These are phyloP conservation scores for Ilyonectria robusta DNA, from an alignment of 2,329 filamentous ascomycete species.

Conservation along the genomic window DNA sequence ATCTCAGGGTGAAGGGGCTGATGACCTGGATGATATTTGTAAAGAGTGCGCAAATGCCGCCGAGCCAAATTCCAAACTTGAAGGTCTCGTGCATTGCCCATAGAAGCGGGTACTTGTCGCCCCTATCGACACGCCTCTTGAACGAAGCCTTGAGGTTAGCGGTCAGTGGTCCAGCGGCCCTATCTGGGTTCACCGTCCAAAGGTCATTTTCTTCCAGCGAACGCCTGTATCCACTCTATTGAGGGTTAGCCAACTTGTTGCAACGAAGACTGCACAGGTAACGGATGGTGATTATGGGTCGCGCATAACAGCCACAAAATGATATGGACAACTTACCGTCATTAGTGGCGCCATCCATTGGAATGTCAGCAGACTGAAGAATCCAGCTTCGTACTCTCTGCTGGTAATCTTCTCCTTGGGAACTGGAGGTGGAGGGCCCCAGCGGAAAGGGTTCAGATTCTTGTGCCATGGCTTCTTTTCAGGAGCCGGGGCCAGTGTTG, in stretches of 20 bases:
- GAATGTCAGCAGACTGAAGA: constrained; percentile 84
- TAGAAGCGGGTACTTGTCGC: constrained; percentile 80
- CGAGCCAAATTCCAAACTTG: constrained; percentile 86
- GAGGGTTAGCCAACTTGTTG: constrained; percentile 21
- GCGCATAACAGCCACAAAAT: background rate
- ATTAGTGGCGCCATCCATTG: constrained; percentile 94
- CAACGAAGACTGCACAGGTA: background rate
- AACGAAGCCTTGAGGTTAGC: constrained; percentile 78
- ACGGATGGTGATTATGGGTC: background rate
- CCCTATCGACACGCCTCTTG: constrained; percentile 74
- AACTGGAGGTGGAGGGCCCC: constrained; percentile 69
- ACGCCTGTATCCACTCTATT: constrained; percentile 85
- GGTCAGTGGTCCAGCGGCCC: constrained; percentile 80
- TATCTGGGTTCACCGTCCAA: constrained; percentile 87
- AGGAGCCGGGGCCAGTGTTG: constrained; percentile 50
- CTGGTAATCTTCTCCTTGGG: constrained; percentile 69
- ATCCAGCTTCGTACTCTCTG: constrained; percentile 79
- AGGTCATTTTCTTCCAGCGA: constrained; percentile 88
- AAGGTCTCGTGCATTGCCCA: constrained; percentile 91
- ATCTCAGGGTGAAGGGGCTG: constrained; percentile 87
- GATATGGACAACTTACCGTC: constrained; percentile 66
- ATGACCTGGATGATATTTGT: constrained; percentile 85
- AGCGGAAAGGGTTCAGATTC: constrained; percentile 72
- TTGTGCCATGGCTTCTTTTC: constrained; percentile 74
- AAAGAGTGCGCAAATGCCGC: constrained; percentile 81